Evolutionary conservation across 2,329 filamentous ascomycete genomes (phyloP).

Genomic region (Trichoderma guizhouense): DNA sequence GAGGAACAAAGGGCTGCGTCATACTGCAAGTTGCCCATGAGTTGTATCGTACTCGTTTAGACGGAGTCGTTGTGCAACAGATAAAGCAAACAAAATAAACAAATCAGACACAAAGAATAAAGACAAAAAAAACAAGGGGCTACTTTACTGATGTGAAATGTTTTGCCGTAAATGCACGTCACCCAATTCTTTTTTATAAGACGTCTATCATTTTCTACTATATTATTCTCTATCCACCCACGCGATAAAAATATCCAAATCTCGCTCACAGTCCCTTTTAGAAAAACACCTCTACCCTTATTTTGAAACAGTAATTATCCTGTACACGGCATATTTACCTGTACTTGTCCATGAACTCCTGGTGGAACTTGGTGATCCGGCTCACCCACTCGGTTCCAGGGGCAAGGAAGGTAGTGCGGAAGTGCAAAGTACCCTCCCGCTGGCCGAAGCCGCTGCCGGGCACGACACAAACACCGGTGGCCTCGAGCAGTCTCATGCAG

Average conservation of each 20-base stretch:
- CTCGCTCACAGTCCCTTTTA: not conserved
- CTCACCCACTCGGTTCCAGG: slow-evolving; percentile 94
- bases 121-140: not conserved
- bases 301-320: not conserved
- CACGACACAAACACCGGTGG: slow-evolving; percentile 91
- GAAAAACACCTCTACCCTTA: not conserved
- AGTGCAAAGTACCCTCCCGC: slow-evolving; percentile 85
- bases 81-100: not conserved
- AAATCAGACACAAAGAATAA: not conserved
- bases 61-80: not conserved
- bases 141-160: not conserved
- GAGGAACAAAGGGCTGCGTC: not conserved
- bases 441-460: slow-evolving; percentile 93
- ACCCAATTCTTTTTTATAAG: not conserved
- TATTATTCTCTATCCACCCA: not conserved
- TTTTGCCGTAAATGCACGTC: not conserved
- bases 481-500: slow-evolving; percentile 83
- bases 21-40: not conserved
- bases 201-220: not conserved
- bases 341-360: slow-evolving; percentile 85
- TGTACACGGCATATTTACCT: slow-evolving; percentile 33
- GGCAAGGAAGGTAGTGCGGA: slow-evolving; percentile 94
- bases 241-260: not conserved
- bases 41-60: not conserved
- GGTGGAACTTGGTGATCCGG: slow-evolving; percentile 84